Conservation (phyloP, 2,329 filamentous ascomycete species). For the Diplodia sapinea region DNA sequence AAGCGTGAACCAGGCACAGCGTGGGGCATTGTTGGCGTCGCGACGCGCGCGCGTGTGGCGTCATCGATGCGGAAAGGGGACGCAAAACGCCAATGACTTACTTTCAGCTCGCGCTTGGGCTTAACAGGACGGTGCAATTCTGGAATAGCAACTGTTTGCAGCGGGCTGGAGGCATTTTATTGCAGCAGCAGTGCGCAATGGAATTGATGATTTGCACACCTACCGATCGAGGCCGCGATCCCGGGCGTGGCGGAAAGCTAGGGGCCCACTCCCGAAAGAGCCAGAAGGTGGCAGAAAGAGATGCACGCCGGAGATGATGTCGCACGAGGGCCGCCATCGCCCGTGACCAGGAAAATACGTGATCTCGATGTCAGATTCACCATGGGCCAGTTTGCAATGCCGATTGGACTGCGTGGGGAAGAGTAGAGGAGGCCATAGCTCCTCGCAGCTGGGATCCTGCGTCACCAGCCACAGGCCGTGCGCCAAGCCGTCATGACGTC, state of each 20-base stretch:
- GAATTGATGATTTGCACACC: neutral
- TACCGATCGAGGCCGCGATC: neutral
- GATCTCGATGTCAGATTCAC: constrained; percentile 19
- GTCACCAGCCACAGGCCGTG: neutral
- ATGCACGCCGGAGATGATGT: neutral
- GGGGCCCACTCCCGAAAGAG: neutral
- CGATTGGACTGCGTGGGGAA: constrained; percentile 10
- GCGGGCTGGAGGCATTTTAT: neutral
- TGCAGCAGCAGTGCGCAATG: no score
- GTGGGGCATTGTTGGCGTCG: neutral
- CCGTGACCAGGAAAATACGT: neutral
- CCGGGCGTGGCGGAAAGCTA: no score
- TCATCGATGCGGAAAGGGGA: neutral
- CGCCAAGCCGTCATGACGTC: constrained; percentile 27
- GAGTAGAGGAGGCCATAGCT: constrained; percentile 16
- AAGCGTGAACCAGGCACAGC: neutral
- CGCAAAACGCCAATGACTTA: neutral
- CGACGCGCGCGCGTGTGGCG: neutral
- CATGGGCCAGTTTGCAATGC: neutral
- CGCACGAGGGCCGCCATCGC: neutral
- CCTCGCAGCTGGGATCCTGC: neutral
- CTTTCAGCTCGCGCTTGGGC: neutral
- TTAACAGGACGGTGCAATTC: neutral
- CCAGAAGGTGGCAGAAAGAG: constrained; percentile 3
- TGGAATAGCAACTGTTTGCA: neutral